Percentiles rank a stretch among this genome's conserved stretches.
These are phyloP conservation scores for Prototheca wickerhamii DNA, from an alignment of 163 green algal genomes.

Conservation along the genomic window DNA sequence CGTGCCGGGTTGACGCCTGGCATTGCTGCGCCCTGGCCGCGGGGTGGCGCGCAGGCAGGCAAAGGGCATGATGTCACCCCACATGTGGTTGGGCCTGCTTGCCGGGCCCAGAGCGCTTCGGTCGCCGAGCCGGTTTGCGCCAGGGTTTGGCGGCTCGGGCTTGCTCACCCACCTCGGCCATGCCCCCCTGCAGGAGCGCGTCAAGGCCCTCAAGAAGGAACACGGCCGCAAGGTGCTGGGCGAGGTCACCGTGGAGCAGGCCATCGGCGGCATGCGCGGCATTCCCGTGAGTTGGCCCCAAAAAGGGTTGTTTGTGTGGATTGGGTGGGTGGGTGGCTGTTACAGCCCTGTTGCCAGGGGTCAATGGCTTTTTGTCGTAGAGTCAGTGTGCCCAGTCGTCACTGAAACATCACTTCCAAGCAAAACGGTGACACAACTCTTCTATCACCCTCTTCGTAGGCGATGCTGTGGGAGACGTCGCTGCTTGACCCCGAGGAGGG, in stretches of 20 bases:
- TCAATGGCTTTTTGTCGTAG: conserved; percentile 1
- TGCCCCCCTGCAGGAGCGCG: conserved; percentile 44
- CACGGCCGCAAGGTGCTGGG: conserved; percentile 59
- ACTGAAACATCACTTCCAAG: neutral
- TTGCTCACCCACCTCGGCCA: neutral
- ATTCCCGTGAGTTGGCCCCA: conserved; percentile 82
- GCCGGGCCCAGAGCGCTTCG: neutral
- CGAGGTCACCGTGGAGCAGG: conserved; percentile 73
- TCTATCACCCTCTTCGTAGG: conserved; percentile 32
- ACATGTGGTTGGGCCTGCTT: too few species aligned
- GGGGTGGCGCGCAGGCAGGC: too few species aligned
- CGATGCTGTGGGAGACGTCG: conserved; percentile 94
- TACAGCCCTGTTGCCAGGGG: too few species aligned
- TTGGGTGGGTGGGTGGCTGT: too few species aligned
- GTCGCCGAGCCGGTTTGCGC: neutral
- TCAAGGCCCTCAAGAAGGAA: conserved; percentile 73
- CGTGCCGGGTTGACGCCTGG: too few species aligned
- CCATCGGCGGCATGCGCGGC: conserved; percentile 93
- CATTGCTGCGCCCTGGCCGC: too few species aligned
- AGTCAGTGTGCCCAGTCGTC: too few species aligned
- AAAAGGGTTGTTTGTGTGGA: too few species aligned
- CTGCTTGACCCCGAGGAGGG: conserved; percentile 93
- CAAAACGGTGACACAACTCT: neutral
- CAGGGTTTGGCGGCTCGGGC: neutral
- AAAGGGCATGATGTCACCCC: too few species aligned